Evolutionary conservation across 768 basidiomycete species (phyloP).

Genomic region (Serendipita sp.): DNA sequence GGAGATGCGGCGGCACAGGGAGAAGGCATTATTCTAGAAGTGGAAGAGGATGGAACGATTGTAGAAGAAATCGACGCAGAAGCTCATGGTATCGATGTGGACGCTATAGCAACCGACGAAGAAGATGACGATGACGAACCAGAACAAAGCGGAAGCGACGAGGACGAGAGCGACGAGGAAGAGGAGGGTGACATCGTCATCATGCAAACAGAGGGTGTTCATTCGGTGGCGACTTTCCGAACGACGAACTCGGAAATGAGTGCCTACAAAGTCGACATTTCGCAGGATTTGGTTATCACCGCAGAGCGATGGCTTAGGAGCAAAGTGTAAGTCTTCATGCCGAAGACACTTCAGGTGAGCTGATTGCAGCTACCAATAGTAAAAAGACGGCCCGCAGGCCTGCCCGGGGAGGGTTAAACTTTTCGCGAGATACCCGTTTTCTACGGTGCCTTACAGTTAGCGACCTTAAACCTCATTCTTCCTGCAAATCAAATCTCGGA

Average conservation of each 20-base stretch:
- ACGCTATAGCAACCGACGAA: conserved; percentile 2
- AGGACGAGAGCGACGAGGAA: background rate
- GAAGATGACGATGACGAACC: background rate
- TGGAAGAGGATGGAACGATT: conserved; percentile 3
- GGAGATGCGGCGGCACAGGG: background rate
- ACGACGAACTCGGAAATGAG: background rate
- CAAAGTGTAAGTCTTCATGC: conserved; percentile 1
- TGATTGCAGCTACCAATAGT: background rate
- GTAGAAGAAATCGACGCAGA: conserved; percentile 5
- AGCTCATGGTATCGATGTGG: background rate
- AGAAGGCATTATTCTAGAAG: background rate
- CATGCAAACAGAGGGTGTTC: background rate
- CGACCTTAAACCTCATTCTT: conserved; percentile 1
- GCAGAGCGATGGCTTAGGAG: conserved; percentile 1
- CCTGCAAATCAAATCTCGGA: background rate
- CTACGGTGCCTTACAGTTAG: background rate
- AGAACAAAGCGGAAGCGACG: background rate
- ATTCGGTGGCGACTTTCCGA: background rate
- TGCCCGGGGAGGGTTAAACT: background rate
- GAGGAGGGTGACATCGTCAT: background rate
- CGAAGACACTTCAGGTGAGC: background rate
- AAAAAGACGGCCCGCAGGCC: conserved; percentile 1
- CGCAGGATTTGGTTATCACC: conserved; percentile 1
- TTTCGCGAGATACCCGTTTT: conserved; percentile 1
- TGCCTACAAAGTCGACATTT: background rate